Evolutionary conservation across 164 flowering plant genomes (phyloP).

Genomic region (Chimonanthus salicifolius): DNA sequence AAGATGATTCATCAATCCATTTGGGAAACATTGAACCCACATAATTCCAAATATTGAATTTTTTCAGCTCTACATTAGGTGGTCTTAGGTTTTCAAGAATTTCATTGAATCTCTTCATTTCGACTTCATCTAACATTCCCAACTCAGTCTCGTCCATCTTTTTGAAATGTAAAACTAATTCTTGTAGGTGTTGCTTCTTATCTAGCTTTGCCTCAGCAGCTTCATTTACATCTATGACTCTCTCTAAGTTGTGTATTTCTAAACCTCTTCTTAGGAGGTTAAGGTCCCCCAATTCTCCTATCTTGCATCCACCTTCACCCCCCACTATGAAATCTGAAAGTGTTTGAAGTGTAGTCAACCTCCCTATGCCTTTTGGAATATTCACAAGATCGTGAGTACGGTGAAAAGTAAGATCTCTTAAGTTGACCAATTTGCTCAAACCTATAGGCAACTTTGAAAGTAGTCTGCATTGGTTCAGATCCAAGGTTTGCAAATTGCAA

Average conservation of each 20-base stretch:
- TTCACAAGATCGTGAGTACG: no score
- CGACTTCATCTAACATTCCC: not conserved
- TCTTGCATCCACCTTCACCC: not conserved
- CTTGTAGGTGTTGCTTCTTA: not conserved
- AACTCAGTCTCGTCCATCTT: not conserved
- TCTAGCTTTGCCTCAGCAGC: not conserved
- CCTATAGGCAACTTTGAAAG: no score
- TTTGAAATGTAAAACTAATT: not conserved
- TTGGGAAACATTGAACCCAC: not conserved
- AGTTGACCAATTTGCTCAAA: no score
- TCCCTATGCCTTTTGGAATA: constrained; percentile 1
- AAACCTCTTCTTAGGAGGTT: constrained; percentile 4
- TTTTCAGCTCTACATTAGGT: not conserved
- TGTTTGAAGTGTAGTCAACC: not conserved
- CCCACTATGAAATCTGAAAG: constrained; percentile 4
- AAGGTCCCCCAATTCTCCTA: constrained; percentile 8
- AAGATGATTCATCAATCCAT: constrained; percentile 1
- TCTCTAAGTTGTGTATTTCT: not conserved
- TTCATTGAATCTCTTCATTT: not conserved
- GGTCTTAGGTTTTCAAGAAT: constrained; percentile 2
- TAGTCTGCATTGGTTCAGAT: no score
- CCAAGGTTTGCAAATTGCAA: no score
- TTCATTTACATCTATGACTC: not conserved
- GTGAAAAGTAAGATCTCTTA: no score
- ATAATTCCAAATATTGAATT: not conserved